Base-by-base conservation (phyloP, 805 yeast species). In the Cyberlindnera samutprakarnensis region DNA sequence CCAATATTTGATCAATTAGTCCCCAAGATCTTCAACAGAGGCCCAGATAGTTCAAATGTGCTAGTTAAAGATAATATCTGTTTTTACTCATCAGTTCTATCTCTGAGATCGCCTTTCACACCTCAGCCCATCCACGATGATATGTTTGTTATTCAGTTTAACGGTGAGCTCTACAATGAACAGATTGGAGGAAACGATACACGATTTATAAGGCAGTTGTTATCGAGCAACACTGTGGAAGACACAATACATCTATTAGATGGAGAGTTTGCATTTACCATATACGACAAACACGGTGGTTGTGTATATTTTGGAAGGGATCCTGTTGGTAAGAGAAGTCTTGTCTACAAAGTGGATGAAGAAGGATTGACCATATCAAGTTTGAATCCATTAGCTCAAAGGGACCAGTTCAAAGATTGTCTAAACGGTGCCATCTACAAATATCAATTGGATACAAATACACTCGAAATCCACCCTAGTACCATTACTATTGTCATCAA, bases 181-280 rank as follows among this genome's bases (percentile, higher is more conserved):
- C 79, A 68, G 23, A 68, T 80, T 15, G 42, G 44, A 0, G 56
- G 62, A 1, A 83, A 83, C 51, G 96, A 88, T 54, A 76, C 94
- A 0, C 61, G 53, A 4, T 80, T 54, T 41, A 56, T 85, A 6
- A 58, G 62, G 29, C 46, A 60, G 1, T 45, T 46, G 19, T 49
- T 82, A 19, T 31, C 42, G 5, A 27, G 36, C 6, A 18, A 31
- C 12, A 49, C 53, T 15, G 54, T 79, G 3, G 29, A 60, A 1
- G 39, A 55, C 2, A 57, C 73, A 0, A 49, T 85, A 2, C 49
- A 57, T 7, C 32, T 30, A 2, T 44, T 86, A 14, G 67, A 71
- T 19, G 99, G 99, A 2, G 98, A 90, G 49, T 92, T 78, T 62
- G 92, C 98, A 0, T 75, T 61, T 53, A 53, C 54, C 54, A 66